Percentiles rank a stretch among this genome's conserved stretches.
Evolutionary conservation across 345 rosid genomes (phyloP).

Genomic region (Adansonia digitata): DNA sequence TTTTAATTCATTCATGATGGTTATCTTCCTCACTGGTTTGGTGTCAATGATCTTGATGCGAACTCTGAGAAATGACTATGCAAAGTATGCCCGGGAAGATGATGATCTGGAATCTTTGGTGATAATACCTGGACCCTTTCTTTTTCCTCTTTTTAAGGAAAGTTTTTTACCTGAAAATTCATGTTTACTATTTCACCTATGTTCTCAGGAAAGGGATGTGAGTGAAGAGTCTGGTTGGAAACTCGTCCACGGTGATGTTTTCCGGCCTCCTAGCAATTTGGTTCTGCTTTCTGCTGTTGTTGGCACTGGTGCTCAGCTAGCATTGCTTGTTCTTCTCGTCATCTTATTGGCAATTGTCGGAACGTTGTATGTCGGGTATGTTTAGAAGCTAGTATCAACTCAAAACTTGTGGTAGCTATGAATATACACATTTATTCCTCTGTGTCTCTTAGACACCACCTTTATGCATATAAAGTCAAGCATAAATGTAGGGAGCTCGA

Average conservation of each 20-base stretch:
- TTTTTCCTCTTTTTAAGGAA: background rate
- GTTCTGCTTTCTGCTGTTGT: slow-evolving; percentile 87
- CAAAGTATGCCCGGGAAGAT: slow-evolving; percentile 95
- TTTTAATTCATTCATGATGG: slow-evolving; percentile 99
- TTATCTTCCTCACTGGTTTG: slow-evolving; percentile 95
- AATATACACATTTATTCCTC: background rate
- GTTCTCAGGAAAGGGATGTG: slow-evolving; percentile 88
- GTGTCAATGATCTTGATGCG: slow-evolving; percentile 98
- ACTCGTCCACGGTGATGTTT: slow-evolving; percentile 98
- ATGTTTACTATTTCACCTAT: slow-evolving; percentile 4
- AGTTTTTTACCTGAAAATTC: slow-evolving; percentile 5
- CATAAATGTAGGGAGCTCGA: background rate
- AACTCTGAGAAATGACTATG: slow-evolving; percentile 90
- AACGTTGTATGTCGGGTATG: slow-evolving; percentile 89
- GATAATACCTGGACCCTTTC: slow-evolving; percentile 17
- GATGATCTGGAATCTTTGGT: slow-evolving; percentile 95
- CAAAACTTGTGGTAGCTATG: background rate
- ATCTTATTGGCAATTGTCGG: slow-evolving; percentile 89
- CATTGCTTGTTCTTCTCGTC: slow-evolving; percentile 87
- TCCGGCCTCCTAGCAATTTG: slow-evolving; percentile 65
- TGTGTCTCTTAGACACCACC: background rate
- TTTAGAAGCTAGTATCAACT: slow-evolving; percentile 12
- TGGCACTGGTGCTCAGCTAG: slow-evolving; percentile 95
- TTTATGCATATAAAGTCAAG: background rate
- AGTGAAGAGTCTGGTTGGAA: slow-evolving; percentile 99